These are phyloP conservation scores for Dimargaris xerosporica DNA, from an alignment of 192 early-diverging fungal genomes.

Conservation along the genomic window DNA sequence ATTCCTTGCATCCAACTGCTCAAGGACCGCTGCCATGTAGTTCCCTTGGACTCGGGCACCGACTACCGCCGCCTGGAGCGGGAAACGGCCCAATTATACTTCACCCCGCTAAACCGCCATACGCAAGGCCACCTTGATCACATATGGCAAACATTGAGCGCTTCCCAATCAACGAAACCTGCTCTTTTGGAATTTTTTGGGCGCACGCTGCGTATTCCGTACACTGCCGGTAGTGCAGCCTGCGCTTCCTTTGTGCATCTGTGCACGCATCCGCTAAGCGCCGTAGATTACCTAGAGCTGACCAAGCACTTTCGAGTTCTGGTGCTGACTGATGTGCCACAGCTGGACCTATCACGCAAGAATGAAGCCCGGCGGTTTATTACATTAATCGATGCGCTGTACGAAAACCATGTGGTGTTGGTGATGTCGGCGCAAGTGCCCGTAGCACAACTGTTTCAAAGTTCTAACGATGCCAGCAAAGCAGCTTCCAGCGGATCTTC, in stretches of 20 bases:
- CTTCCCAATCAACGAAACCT: conserved; percentile 20
- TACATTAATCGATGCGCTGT: conserved; percentile 83
- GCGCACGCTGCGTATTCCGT: conserved; percentile 48
- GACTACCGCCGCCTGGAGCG: conserved; percentile 70
- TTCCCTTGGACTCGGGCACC: conserved; percentile 73
- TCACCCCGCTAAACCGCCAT: conserved; percentile 37
- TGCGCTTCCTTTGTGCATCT: conserved; percentile 62
- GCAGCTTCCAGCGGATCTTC: conserved; percentile 16
- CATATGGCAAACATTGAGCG: conserved; percentile 14
- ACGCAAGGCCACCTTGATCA: conserved; percentile 22
- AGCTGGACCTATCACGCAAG: conserved; percentile 45
- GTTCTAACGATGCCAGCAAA: conserved; percentile 31
- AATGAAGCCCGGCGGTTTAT: conserved; percentile 88
- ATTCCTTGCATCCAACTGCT: conserved; percentile 81
- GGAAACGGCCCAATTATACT: conserved; percentile 47
- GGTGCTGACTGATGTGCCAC: conserved; percentile 62
- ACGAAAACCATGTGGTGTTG: conserved; percentile 63
- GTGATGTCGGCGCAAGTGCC: conserved; percentile 53
- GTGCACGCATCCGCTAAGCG: conserved; percentile 56
- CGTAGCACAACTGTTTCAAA: conserved; percentile 55
- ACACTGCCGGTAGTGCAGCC: conserved; percentile 48
- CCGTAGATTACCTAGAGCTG: conserved; percentile 83
- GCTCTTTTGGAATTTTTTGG: conserved; percentile 54
- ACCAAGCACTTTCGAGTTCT: conserved; percentile 57
- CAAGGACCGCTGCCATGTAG: conserved; percentile 62